phyloP scores from a whole-genome alignment of 768 basidiomycete species.

The Chlorophyllum brunneum region DNA sequence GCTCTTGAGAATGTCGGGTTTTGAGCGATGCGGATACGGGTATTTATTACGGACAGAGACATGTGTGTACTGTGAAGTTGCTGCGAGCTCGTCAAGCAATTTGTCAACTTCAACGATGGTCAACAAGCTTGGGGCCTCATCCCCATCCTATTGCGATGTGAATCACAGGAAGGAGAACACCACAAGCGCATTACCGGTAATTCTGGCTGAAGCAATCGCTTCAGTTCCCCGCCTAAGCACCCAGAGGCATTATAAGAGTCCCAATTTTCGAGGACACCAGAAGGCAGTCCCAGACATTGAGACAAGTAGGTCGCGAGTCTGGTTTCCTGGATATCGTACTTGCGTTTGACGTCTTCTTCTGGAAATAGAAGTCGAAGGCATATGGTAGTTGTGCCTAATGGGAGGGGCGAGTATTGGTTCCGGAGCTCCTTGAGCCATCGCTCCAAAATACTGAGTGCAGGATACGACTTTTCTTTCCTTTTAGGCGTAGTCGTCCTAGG shows the following conservation, averaged over 20 bases:
- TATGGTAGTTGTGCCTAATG: constrained; percentile 48
- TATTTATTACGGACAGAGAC: constrained; percentile 34
- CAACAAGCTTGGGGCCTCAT: constrained; percentile 31
- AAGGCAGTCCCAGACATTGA: constrained; percentile 39
- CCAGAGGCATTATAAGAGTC: constrained; percentile 43
- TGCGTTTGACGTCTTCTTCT: constrained; percentile 66
- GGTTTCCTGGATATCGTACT: constrained; percentile 71
- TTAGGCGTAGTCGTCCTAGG: constrained; percentile 11
- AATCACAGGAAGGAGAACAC: not conserved
- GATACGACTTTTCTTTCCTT: constrained; percentile 22
- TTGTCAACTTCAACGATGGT: constrained; percentile 52
- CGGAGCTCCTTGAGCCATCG: constrained; percentile 44
- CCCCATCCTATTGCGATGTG: constrained; percentile 19
- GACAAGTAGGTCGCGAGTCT: constrained; percentile 50
- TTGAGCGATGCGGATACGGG: constrained; percentile 20
- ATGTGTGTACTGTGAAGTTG: constrained; percentile 59
- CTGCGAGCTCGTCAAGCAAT: constrained; percentile 73
- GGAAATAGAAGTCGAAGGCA: constrained; percentile 83
- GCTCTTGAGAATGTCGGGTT: constrained; percentile 40
- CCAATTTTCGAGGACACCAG: constrained; percentile 39
- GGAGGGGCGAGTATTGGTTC: constrained; percentile 42
- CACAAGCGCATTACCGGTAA: constrained; percentile 28
- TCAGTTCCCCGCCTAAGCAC: constrained; percentile 69
- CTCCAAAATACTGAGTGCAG: constrained; percentile 36
- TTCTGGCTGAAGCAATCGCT: constrained; percentile 36